These are phyloP conservation scores for Arthrobotrys entomopaga DNA, from an alignment of 2,329 filamentous ascomycete species.

Conservation along the genomic window DNA sequence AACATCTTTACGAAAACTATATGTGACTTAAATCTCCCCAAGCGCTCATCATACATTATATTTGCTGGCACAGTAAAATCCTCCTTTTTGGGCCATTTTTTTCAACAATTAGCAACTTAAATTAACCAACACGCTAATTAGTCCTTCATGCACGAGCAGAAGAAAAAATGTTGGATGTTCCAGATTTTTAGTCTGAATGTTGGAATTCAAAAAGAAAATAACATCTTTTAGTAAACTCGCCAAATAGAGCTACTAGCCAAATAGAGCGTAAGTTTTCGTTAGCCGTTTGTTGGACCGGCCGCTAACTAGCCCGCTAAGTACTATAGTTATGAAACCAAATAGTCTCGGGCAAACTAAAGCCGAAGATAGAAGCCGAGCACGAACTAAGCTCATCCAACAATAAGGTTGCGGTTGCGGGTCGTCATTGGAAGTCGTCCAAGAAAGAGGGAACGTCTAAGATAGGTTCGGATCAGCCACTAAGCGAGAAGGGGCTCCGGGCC, in stretches of 20 bases:
- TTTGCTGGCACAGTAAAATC: conserved; percentile 16
- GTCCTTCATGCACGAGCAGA: conserved; percentile 25
- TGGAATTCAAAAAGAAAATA: background rate
- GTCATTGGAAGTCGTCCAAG: conserved; percentile 24
- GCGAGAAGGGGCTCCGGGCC: too few species aligned
- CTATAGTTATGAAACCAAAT: too few species aligned
- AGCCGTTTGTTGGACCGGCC: too few species aligned
- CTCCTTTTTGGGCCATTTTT: too few species aligned
- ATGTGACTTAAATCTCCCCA: conserved; percentile 5
- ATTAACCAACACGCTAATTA: conserved; percentile 10
- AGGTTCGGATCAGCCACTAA: conserved; percentile 42
- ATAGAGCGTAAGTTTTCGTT: conserved; percentile 41
- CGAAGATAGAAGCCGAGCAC: too few species aligned
- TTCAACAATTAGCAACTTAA: too few species aligned
- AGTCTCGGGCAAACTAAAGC: too few species aligned
- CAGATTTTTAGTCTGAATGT: background rate
- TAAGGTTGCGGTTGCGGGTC: conserved; percentile 12
- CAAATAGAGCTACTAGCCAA: conserved; percentile 9
- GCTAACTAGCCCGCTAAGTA: too few species aligned
- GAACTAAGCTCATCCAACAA: background rate
- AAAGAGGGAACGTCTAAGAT: conserved; percentile 42
- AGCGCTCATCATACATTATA: background rate
- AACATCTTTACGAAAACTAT: conserved; percentile 5
- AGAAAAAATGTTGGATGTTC: conserved; percentile 50
- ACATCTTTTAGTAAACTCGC: too few species aligned